Percentiles rank a stretch among this genome's conserved stretches.
Conservation (phyloP, 805 yeast genomes). For the Yarrowia sp. region DNA sequence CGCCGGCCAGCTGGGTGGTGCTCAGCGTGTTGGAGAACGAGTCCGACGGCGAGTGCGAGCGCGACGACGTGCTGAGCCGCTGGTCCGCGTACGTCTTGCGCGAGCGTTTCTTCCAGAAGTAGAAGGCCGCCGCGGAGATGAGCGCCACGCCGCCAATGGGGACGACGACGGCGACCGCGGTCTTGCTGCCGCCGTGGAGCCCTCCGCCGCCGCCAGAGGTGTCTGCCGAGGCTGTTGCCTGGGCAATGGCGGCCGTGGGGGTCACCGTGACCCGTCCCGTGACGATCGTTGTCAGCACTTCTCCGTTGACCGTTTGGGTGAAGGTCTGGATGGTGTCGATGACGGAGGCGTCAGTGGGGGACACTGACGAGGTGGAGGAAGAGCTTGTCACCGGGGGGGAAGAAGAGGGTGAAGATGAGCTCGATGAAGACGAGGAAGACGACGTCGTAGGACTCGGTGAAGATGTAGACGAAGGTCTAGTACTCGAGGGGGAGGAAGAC, state of each 20-base stretch:
- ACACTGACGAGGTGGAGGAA: not conserved
- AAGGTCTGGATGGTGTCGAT: constrained; percentile 20
- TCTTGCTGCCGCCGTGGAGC: constrained; percentile 30
- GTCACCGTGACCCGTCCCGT: constrained; percentile 27
- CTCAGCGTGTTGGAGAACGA: constrained; percentile 23
- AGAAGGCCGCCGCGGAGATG: constrained; percentile 18
- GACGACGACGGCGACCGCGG: constrained; percentile 28
- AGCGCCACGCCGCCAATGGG: constrained; percentile 36
- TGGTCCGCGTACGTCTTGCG: constrained; percentile 36
- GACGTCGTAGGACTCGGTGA: not conserved
- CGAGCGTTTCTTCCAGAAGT: constrained; percentile 29
- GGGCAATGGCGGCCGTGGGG: constrained; percentile 22
- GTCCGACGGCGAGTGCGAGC: constrained; percentile 23
- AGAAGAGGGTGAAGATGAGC: not conserved
- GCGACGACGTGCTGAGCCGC: constrained; percentile 21
- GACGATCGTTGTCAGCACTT: constrained; percentile 20
- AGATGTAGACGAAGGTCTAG: not conserved
- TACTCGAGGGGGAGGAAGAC: not conserved
- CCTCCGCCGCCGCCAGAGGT: constrained; percentile 22
- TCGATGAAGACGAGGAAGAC: not conserved
- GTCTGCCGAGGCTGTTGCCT: constrained; percentile 2
- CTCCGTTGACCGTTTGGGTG: constrained; percentile 29
- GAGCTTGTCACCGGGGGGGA: not conserved
- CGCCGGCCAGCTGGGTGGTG: constrained; percentile 14
- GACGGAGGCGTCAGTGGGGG: not conserved